Base-by-base conservation (phyloP, 495 filamentous ascomycete genomes). In the Penicillium egyptiacum region DNA sequence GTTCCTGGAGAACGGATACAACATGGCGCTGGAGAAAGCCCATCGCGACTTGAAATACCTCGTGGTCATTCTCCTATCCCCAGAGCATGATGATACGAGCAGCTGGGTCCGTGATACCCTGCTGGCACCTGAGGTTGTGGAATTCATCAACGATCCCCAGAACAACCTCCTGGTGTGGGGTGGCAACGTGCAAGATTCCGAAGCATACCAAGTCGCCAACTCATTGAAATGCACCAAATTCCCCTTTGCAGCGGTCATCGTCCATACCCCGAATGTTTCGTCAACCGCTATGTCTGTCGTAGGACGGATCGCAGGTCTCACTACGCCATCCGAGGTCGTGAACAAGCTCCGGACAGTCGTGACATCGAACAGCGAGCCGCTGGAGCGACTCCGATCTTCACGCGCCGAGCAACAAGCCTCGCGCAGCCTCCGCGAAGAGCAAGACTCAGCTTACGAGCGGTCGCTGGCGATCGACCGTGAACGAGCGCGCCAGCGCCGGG, bases 31-130 rank as follows among this genome's bases (percentile, higher is more conserved):
- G 51, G 94, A 98, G 65, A 70, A 84, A 10, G 91, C 94, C 1
- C 96, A 98, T 70, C 84, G 81, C 55, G 90, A 97, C n/a, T 75
- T 96, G 50, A 92, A 92, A 60, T 96, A 95, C 67, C 76, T 98
- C 2, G 67, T 98, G 10, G 88, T 96, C 7, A 76, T 98, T 5
- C 79, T 98, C 6, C 69, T 96, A 16, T 91, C 91, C 1, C 90
- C 92, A 0, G 95, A 98, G 62, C 93, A 98, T 67, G 94, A 97
- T 62, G 90, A 96, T 62, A 97, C 90, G 4, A 80, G 81, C 22
- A 76, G 83, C n/a, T 98, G 92, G 76, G 85, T 94, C 49, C 81
- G 81, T 11, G 84, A 93, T 40, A 97, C 91, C 0, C 81, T 98
- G 0, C 78, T 95, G 8, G 81, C 87, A 11, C 83, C 82, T 17